These are phyloP conservation scores for Russula emetica DNA, from an alignment of 768 basidiomycete genomes.

Conservation along the genomic window DNA sequence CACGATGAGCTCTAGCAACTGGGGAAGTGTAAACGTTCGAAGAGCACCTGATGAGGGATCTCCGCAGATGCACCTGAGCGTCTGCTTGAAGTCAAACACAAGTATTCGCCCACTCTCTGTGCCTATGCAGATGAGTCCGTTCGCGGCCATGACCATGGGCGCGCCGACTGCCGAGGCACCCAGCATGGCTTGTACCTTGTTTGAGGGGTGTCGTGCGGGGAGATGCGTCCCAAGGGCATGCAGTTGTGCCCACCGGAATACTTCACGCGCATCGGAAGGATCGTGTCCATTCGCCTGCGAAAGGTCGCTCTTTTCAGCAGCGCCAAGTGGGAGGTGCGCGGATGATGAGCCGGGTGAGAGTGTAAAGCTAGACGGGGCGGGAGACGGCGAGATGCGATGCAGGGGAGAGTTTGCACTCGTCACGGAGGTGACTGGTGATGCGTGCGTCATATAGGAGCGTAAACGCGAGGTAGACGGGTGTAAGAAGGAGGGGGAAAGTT, in stretches of 20 bases:
- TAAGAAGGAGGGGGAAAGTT: slow-evolving; percentile 53
- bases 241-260: slow-evolving; percentile 74
- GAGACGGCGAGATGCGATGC: slow-evolving; percentile 50
- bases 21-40: neutral
- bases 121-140: slow-evolving; percentile 86
- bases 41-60: slow-evolving; percentile 54
- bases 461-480: slow-evolving; percentile 77
- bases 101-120: slow-evolving; percentile 72
- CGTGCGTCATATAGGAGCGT: slow-evolving; percentile 59
- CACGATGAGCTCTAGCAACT: slow-evolving; percentile 26
- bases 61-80: slow-evolving; percentile 74
- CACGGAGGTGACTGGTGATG: slow-evolving; percentile 41
- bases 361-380: slow-evolving; percentile 60
- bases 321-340: slow-evolving; percentile 42
- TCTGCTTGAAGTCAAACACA: slow-evolving; percentile 90
- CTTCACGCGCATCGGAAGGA: slow-evolving; percentile 43
- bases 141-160: slow-evolving; percentile 79
- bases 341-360: slow-evolving; percentile 58
- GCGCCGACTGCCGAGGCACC: slow-evolving; percentile 54
- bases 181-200: slow-evolving; percentile 59
- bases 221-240: slow-evolving; percentile 55
- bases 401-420: slow-evolving; percentile 41
- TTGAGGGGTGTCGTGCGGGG: slow-evolving; percentile 44
- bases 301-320: slow-evolving; percentile 27
- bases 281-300: slow-evolving; percentile 27